phyloP scores from a whole-genome alignment of 129 eudicot species.

The Arctium minus region DNA sequence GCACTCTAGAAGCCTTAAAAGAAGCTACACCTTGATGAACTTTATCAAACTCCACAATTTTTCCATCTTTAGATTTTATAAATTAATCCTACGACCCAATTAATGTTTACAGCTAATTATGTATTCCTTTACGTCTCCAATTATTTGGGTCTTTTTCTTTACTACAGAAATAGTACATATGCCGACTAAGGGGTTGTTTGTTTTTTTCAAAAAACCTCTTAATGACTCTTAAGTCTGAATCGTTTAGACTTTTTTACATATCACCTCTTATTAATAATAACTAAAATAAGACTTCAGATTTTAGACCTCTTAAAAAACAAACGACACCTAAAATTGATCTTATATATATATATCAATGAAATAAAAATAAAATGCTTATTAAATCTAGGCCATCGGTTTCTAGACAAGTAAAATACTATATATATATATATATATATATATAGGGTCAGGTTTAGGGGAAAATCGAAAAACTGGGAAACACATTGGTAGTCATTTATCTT shows the following conservation, averaged over 20 bases:
- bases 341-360: not conserved
- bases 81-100: constrained; percentile 6
- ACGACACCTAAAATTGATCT: not conserved
- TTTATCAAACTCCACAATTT: constrained; percentile 72
- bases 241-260: too few relatives aligned
- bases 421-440: not conserved
- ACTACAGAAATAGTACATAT: not conserved
- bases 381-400: not conserved
- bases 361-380: not conserved
- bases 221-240: too few relatives aligned
- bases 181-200: too few relatives aligned
- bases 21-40: constrained; percentile 40
- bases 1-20: constrained; percentile 68
- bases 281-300: too few relatives aligned
- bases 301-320: not conserved
- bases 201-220: too few relatives aligned
- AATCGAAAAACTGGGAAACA: too few relatives aligned
- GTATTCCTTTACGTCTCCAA: not conserved
- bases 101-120: not conserved
- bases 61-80: constrained; percentile 24
- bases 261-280: too few relatives aligned
- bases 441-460: not conserved
- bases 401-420: not conserved
- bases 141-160: not conserved
- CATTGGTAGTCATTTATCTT: too few relatives aligned